phyloP scores from a whole-genome alignment of 129 eudicot genomes.

The Centrapalus pauciflorus region DNA sequence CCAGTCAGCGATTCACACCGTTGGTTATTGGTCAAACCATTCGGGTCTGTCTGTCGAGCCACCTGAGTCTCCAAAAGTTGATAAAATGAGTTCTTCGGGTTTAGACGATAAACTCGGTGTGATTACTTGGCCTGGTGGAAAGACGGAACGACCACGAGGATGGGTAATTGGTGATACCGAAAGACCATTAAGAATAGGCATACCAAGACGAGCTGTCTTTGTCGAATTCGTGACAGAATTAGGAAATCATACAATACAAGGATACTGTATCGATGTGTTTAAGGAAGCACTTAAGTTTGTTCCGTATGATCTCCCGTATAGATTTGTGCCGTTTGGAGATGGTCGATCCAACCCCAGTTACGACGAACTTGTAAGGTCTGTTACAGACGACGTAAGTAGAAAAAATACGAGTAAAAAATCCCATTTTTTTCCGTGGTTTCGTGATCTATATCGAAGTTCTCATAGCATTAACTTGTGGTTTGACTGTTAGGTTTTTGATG shows the following conservation, averaged over 20 bases:
- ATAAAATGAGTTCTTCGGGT: conserved; percentile 13
- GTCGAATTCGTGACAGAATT: conserved; percentile 48
- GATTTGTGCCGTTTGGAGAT: conserved; percentile 47
- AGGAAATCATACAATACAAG: conserved; percentile 40
- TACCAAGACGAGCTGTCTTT: conserved; percentile 54
- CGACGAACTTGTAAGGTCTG: conserved; percentile 40
- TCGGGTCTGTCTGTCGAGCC: conserved; percentile 57
- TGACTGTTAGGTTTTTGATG: conserved; percentile 60
- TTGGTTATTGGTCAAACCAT: conserved; percentile 70
- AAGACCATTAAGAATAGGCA: conserved; percentile 53
- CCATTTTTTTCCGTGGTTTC: background rate
- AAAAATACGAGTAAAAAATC: background rate
- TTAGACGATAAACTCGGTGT: conserved; percentile 35
- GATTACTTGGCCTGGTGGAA: conserved; percentile 74
- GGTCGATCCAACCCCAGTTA: conserved; percentile 54
- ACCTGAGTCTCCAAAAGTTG: conserved; percentile 30
- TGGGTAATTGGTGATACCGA: conserved; percentile 59
- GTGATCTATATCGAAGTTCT: background rate
- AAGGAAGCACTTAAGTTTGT: conserved; percentile 41
- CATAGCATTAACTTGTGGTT: background rate
- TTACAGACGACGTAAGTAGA: conserved; percentile 50
- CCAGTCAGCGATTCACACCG: conserved; percentile 19
- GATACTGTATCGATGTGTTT: conserved; percentile 69
- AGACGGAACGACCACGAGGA: conserved; percentile 53
- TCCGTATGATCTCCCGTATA: conserved; percentile 51